Conservation (phyloP, 2,329 filamentous ascomycete genomes). For the Aureobasidium subglaciale region DNA sequence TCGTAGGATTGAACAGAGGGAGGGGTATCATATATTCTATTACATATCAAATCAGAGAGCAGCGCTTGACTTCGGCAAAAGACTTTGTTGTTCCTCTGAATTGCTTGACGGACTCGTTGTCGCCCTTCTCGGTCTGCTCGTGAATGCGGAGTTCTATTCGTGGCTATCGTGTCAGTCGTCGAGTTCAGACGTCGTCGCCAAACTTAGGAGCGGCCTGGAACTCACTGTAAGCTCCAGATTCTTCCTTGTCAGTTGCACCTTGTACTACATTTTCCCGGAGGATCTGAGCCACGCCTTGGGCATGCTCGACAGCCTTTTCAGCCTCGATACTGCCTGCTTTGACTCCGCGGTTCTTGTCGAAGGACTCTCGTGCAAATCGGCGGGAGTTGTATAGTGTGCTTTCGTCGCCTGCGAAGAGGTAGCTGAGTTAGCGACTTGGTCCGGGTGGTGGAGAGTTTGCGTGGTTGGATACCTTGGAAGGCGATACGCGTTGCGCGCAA, state of each 20-base stretch:
- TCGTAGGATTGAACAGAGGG: neutral
- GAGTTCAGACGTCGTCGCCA: neutral
- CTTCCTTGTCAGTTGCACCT: constrained; percentile 38
- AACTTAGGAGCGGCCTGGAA: constrained; percentile 2
- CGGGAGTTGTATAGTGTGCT: constrained; percentile 63
- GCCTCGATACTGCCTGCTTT: constrained; percentile 52
- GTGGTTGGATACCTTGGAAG: constrained; percentile 60
- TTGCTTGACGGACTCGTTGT: constrained; percentile 84
- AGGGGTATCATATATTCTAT: constrained; percentile 16
- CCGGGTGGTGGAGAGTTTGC: neutral
- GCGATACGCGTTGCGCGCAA: constrained; percentile 75
- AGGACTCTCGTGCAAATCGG: constrained; percentile 63
- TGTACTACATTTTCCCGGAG: constrained; percentile 83
- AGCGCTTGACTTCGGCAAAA: constrained; percentile 35
- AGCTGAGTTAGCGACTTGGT: neutral
- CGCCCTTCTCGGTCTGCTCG: constrained; percentile 79
- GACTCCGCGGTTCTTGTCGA: constrained; percentile 60
- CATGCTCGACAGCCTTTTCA: constrained; percentile 63
- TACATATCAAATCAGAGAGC: constrained; percentile 13
- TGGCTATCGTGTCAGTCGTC: constrained; percentile 24
- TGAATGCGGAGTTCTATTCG: constrained; percentile 75
- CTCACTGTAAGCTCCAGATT: constrained; percentile 16
- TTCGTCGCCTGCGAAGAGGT: constrained; percentile 54
- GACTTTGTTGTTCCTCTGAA: constrained; percentile 36
- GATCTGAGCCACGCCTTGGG: constrained; percentile 73